These are phyloP conservation scores for Xylaria sp. DNA, from an alignment of 2,329 filamentous ascomycete species.

Conservation along the genomic window DNA sequence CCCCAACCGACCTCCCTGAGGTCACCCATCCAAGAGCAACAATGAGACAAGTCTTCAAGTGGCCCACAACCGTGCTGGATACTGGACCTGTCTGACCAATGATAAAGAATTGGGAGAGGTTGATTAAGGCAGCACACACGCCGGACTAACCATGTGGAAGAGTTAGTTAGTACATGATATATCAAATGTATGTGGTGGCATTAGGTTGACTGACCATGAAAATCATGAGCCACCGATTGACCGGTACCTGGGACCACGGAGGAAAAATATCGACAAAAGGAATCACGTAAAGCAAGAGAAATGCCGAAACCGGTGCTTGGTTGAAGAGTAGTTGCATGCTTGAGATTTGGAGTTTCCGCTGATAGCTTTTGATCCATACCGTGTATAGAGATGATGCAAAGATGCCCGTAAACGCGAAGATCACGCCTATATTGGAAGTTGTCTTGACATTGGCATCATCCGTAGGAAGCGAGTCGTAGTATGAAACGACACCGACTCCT, in stretches of 20 bases:
- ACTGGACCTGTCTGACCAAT: slow-evolving; percentile 58
- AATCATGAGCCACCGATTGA: slow-evolving; percentile 54
- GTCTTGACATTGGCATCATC: slow-evolving; percentile 46
- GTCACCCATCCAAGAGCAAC: slow-evolving; percentile 58
- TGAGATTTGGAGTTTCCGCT: slow-evolving; percentile 59
- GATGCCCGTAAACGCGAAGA: slow-evolving; percentile 60
- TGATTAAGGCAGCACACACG: slow-evolving; percentile 58
- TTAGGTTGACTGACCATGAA: slow-evolving; percentile 42
- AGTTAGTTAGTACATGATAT: slow-evolving; percentile 21
- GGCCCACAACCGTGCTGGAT: slow-evolving; percentile 60
- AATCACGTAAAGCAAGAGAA: slow-evolving; percentile 60
- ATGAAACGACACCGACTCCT: slow-evolving; percentile 62
- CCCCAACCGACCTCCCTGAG: slow-evolving; percentile 50
- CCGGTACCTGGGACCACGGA: slow-evolving; percentile 45
- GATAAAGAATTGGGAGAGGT: slow-evolving; percentile 59
- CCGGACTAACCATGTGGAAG: slow-evolving; percentile 45
- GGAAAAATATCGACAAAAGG: slow-evolving; percentile 62
- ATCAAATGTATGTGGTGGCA: not conserved
- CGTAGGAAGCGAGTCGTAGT: slow-evolving; percentile 57
- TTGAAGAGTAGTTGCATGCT: slow-evolving; percentile 67
- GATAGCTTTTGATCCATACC: slow-evolving; percentile 62
- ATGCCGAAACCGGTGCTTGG: slow-evolving; percentile 58
- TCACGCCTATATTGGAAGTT: slow-evolving; percentile 53
- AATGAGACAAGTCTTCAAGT: slow-evolving; percentile 61
- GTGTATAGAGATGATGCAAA: slow-evolving; percentile 63